A percentile compares a stretch with the other conserved stretches of the same genome.
These are phyloP conservation scores for Oleoguttula mirabilis DNA, from an alignment of 495 filamentous ascomycete species.

Conservation along the genomic window DNA sequence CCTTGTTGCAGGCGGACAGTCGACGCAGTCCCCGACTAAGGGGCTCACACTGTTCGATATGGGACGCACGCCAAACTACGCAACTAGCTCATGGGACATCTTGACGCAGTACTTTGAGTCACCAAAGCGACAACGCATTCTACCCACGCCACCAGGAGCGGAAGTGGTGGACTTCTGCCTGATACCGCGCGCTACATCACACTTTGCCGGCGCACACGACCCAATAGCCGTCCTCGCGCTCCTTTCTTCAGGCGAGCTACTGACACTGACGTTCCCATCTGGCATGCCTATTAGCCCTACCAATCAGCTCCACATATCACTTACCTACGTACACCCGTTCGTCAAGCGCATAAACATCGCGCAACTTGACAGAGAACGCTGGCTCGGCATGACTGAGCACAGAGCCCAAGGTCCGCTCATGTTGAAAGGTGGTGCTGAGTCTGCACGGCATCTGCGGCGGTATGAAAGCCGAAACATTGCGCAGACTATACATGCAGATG, in stretches of 20 bases:
- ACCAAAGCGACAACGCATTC: slow-evolving; percentile 51
- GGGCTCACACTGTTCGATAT: slow-evolving; percentile 82
- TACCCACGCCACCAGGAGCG: slow-evolving; percentile 69
- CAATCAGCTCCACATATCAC: slow-evolving; percentile 72
- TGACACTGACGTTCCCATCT: slow-evolving; percentile 80
- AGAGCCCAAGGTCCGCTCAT: slow-evolving; percentile 61
- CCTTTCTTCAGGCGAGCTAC: slow-evolving; percentile 72
- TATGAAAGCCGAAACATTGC: slow-evolving; percentile 72
- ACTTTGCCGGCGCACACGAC: slow-evolving; percentile 79
- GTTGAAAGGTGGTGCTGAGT: slow-evolving; percentile 62
- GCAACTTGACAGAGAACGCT: slow-evolving; percentile 59
- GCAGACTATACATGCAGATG: slow-evolving; percentile 74
- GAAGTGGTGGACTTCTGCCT: slow-evolving; percentile 71
- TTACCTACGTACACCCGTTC: slow-evolving; percentile 81
- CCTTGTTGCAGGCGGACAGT: slow-evolving; percentile 69
- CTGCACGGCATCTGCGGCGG: slow-evolving; percentile 51
- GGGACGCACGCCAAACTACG: slow-evolving; percentile 76
- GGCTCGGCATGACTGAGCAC: slow-evolving; percentile 80
- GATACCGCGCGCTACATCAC: slow-evolving; percentile 66
- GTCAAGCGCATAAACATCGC: slow-evolving; percentile 56
- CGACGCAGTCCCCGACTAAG: slow-evolving; percentile 48
- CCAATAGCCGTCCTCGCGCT: slow-evolving; percentile 72
- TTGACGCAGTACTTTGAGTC: slow-evolving; percentile 64
- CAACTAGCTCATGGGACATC: slow-evolving; percentile 78
- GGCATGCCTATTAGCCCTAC: slow-evolving; percentile 84